Evolutionary conservation across 768 basidiomycete genomes (phyloP), one percentile per base, ranked within the genome.

Genomic region (Amanita phalloides): DNA sequence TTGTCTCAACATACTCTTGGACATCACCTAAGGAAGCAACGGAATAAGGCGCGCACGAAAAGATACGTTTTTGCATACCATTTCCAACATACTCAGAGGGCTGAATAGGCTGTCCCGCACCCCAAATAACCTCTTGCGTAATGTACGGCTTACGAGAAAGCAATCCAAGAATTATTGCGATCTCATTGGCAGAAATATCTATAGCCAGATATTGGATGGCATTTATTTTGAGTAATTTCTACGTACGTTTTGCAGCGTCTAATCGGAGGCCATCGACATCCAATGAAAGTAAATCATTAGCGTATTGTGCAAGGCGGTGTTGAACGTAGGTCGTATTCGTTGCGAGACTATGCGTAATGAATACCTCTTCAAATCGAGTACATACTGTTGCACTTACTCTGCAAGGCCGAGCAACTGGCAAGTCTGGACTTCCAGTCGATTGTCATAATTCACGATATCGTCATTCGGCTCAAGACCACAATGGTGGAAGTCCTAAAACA

Each of bases 301-400:
- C 76, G 59, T 83, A 84, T 23, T 63, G 56, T 0, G 81, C 81
- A 2, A 86, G 70, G 3, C 68, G 62, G 1, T 62, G 62, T n/a
- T 77, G 71, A 17, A 86, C 84, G 49, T 79, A 75, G 39, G 76
- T 74, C 0, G 79, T 79, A 1, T 80, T 78, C 0, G 84, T 86
- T 0, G 73, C 79, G 11, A 86, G 70, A 57, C 82, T 81, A 39
- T 33, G 43, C 51, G 30, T n/a, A n/a, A 32, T 13, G 14, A 6
- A 42, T 49, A 10, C 4, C 20, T 11, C 17, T 28, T 46, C 17
- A 33, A 28, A n/a, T 20, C 3, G 20, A 32, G 45, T 7, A 3
- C 7, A 48, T 17, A 46, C 13, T n/a, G 32, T 30, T 5, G 61
- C 6, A 59, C 72, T 48, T 56, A 79, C 78, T 81, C 78, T 2